Evolutionary conservation across 2,329 filamentous ascomycete genomes (phyloP).

Genomic region (Ophiostoma angusticollis): DNA sequence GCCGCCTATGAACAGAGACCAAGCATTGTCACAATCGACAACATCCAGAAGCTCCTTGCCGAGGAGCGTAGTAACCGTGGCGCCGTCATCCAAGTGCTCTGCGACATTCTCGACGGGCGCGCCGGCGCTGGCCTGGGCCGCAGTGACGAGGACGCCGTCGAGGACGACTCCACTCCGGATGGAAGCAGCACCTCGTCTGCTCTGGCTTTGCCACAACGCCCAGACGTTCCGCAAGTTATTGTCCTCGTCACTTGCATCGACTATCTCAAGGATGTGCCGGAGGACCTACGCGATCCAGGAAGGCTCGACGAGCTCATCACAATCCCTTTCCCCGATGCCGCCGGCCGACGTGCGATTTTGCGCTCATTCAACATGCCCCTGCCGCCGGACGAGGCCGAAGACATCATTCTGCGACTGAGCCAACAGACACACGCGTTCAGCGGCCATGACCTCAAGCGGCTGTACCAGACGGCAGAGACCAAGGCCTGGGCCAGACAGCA

Average conservation of each 20-base stretch:
- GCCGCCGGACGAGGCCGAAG: slow-evolving; percentile 34
- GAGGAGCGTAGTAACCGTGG: slow-evolving; percentile 41
- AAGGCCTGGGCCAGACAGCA: not conserved
- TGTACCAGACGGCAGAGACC: not conserved
- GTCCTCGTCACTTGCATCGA: slow-evolving; percentile 64
- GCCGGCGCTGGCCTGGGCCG: not conserved
- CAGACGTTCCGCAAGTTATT: slow-evolving; percentile 43
- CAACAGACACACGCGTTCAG: slow-evolving; percentile 80
- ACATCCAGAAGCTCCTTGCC: slow-evolving; percentile 57
- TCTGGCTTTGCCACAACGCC: too few species aligned
- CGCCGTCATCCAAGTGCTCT: slow-evolving; percentile 37
- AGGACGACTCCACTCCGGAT: too few species aligned
- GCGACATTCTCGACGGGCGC: slow-evolving; percentile 39
- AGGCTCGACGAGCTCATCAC: slow-evolving; percentile 57
- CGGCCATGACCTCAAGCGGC: slow-evolving; percentile 44
- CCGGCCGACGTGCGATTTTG: slow-evolving; percentile 62
- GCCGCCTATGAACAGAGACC: slow-evolving; percentile 57
- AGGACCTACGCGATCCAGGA: slow-evolving; percentile 49
- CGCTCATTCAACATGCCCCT: slow-evolving; percentile 40
- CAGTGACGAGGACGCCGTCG: slow-evolving; percentile 10
- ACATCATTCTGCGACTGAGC: slow-evolving; percentile 47
- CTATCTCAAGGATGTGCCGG: slow-evolving; percentile 59
- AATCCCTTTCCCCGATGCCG: slow-evolving; percentile 62
- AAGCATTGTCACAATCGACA: slow-evolving; percentile 67
- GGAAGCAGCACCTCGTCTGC: too few species aligned